Conservation (phyloP, 2,329 filamentous ascomycete species). For the Phaeoacremonium minimum region DNA sequence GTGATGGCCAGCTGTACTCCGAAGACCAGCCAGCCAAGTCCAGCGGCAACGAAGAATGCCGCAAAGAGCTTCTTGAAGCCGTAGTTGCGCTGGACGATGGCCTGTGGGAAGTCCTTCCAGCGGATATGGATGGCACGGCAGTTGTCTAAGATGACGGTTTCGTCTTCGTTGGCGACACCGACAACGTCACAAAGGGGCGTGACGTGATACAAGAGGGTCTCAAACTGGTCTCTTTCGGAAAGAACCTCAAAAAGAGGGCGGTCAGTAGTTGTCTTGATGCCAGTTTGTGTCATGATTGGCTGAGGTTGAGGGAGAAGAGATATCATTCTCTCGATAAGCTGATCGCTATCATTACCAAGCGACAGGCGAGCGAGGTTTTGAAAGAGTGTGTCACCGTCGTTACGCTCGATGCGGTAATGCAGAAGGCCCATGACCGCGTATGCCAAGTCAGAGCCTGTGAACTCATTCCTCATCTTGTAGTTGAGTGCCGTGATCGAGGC, state of each 20-base stretch:
- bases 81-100: constrained; percentile 9
- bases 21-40: constrained; percentile 11
- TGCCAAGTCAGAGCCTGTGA: constrained; percentile 18
- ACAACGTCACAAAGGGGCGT: constrained; percentile 23
- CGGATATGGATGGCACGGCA: constrained; percentile 22
- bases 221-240: constrained; percentile 22
- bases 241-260: too few species aligned
- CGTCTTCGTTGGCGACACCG: constrained; percentile 20
- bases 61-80: constrained; percentile 5
- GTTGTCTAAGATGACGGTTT: constrained; percentile 21
- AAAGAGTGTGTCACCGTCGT: constrained; percentile 17
- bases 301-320: constrained; percentile 12
- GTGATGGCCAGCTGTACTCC: constrained; percentile 8
- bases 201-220: constrained; percentile 23
- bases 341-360: constrained; percentile 23
- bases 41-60: constrained; percentile 9
- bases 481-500: constrained; percentile 18
- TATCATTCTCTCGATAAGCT: constrained; percentile 23
- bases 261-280: too few species aligned
- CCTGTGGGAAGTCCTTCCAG: constrained; percentile 22
- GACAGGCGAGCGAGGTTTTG: constrained; percentile 23
- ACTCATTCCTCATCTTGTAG: constrained; percentile 3
- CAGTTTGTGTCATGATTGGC: too few species aligned
- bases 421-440: constrained; percentile 26
- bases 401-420: constrained; percentile 16